A percentile compares a stretch with the other conserved stretches of the same genome.
phyloP scores from a whole-genome alignment of 2,329 filamentous ascomycete genomes.

The Chaetomium sp. region DNA sequence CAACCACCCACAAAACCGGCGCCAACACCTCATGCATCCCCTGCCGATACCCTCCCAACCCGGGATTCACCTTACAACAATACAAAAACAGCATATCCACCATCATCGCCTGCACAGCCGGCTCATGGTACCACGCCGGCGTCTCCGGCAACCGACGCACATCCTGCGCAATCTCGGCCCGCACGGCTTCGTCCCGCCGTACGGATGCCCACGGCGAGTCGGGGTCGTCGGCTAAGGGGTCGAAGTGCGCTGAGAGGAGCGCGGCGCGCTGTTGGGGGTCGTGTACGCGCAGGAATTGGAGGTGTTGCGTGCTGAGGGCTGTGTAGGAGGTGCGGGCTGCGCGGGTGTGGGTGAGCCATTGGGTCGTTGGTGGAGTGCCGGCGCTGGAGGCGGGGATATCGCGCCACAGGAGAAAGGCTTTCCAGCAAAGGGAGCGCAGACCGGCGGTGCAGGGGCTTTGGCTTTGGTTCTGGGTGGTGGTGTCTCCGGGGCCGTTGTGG shows the following conservation, averaged over 20 bases:
- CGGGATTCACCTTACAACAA: constrained; percentile 76
- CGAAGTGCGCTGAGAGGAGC: constrained; percentile 47
- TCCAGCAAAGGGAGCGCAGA: constrained; percentile 86
- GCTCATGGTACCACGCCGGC: constrained; percentile 71
- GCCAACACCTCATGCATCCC: constrained; percentile 97
- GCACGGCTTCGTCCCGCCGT: constrained; percentile 73
- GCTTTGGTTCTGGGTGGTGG: constrained; percentile 37
- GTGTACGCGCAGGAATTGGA: constrained; percentile 63
- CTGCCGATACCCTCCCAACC: constrained; percentile 85
- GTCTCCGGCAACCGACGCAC: constrained; percentile 91
- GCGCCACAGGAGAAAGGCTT: constrained; percentile 77
- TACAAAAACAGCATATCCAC: constrained; percentile 89
- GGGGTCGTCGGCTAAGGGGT: constrained; percentile 80
- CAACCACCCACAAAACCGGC: constrained; percentile 77
- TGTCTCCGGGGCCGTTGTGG: background rate
- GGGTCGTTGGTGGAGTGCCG: too few species aligned
- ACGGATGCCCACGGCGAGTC: constrained; percentile 90
- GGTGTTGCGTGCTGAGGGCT: constrained; percentile 64
- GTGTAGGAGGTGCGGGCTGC: constrained; percentile 69
- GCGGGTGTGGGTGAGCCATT: constrained; percentile 62
- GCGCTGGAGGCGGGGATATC: constrained; percentile 42
- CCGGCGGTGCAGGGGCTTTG: constrained; percentile 62
- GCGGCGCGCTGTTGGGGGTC: constrained; percentile 72
- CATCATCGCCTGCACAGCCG: constrained; percentile 70
- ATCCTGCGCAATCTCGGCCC: constrained; percentile 88